Base-by-base conservation (phyloP, 1,284 basidiomycete genomes). In the Trichosporon asahii region DNA sequence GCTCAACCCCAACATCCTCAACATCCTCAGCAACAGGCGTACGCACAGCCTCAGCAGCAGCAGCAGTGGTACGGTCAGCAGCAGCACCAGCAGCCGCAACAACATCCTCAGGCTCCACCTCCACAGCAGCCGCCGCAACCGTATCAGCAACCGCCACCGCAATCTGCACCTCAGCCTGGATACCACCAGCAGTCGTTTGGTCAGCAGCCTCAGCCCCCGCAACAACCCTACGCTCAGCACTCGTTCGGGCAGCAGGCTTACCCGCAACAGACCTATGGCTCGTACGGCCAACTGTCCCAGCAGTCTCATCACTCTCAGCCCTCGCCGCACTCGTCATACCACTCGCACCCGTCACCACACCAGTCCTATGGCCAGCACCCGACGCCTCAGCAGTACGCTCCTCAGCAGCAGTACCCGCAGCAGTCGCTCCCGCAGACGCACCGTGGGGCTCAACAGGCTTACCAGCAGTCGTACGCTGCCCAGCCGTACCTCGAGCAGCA, bases 211-310 rank as follows among this genome's bases (percentile, higher is more conserved):
- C 57, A 15, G 29, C 49, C 21, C 21, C 49, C 49, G 8, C 57
- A 61, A 27, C 57, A 61, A 31, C 57, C 57, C 27, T 61, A 61
- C 57, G 57, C 57, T 31, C 29, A 29, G 57, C 57, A 61, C 29
- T 61, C 57, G 57, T 61, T 61, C 57, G 57, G 57, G 12, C 57
- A 61, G 57, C 57, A 61, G 27, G 57, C 57, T n/a, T 61, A 61
- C 27, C 57, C 57, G 15, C 57, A 61, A 14, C 57, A 61, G 18
- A 61, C 57, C 18, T 61, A 61, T 18, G 57, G 57, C 29, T 61
- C 57, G 15, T n/a, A 61, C 29, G 57, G 57, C 18, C 57, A 31
- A 31, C 57, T 31, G 29, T 61, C 57, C 15, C 57, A 61, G 27
- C 27, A 61, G 27, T 61, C 57, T 33, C 57, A 61, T n/a, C 57